A percentile compares a stretch with the other conserved stretches of the same genome.
Conservation (phyloP, 306 rosid genomes). For the Trifolium subterraneum region DNA sequence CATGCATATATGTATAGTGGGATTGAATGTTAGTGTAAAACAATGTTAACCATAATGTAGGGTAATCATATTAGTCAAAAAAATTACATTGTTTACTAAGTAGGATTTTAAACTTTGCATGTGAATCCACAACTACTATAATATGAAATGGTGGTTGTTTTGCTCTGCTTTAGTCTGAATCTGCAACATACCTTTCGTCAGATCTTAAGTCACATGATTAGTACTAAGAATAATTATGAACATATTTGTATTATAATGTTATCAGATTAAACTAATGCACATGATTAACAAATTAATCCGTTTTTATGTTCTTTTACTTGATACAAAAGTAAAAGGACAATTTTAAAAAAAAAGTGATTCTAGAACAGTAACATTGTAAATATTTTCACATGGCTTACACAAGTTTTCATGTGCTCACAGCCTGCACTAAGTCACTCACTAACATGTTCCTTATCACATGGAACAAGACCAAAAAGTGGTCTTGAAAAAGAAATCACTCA, state of each 20-base stretch:
- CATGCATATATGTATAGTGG: background rate
- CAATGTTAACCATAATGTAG: background rate
- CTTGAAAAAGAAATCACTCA: background rate
- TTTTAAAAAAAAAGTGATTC: background rate
- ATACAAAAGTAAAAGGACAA: background rate
- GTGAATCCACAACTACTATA: background rate
- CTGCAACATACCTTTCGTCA: background rate
- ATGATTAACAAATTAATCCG: background rate
- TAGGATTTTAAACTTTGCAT: background rate
- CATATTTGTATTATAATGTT: background rate
- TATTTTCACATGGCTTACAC: slow-evolving; percentile 43
- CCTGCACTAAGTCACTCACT: background rate
- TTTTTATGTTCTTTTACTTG: background rate
- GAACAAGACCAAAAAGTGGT: slow-evolving; percentile 38
- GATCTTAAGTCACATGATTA: background rate
- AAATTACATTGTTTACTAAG: background rate
- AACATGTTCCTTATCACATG: slow-evolving; percentile 27
- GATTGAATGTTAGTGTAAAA: too few relatives aligned
- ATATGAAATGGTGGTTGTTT: background rate
- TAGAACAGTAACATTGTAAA: slow-evolving; percentile 20
- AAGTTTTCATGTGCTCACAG: slow-evolving; percentile 39
- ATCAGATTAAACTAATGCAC: background rate
- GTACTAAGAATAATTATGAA: too few relatives aligned
- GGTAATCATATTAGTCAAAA: background rate
- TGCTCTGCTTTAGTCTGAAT: background rate